Evolutionary conservation across 163 green algal genomes (phyloP), one percentile per base, ranked within the genome.

Genomic region (Scenedesmus sp.): DNA sequence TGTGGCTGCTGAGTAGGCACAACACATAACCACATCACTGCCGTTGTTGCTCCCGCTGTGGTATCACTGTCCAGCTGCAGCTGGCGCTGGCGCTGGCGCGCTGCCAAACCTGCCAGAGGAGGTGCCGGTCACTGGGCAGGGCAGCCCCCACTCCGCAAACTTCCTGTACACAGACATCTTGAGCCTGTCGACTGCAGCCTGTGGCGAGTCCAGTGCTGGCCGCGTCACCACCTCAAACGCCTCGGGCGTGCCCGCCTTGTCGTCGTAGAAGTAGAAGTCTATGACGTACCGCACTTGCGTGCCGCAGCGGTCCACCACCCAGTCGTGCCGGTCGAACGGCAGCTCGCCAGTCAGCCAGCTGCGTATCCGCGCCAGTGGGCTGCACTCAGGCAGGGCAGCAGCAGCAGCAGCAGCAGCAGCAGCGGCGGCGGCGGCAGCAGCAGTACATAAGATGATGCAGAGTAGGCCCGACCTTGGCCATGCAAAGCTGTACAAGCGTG

Each of bases 261-360:
- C 94, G 42, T 99, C 98, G 92, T 99, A 94, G 90, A 98, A 99
- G 93, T 99, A 99, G 92, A 99, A 99, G 92, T 99, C 98, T 80
- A 99, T 99, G 65, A 99, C 95, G 94, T 99, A 99, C n/a, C 98
- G 95, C 43, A 99, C 97, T 89, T 99, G 95, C 81, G 94, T 44
- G 1, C 98, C 98, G 91, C 96, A 98, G 40, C 98, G 94, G 92
- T 99, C 97, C 13, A 99, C 93, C 51, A 96, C 97, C 98, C 98
- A 99, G 92, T 99, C 98, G 91, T 99, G 98, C 15, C 98, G 93
- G 93, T 99, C 98, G 95, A 99, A 99, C 3, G 98, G 98, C n/a
- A 95, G 73, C 16, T 93, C 91, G 12, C 95, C 95, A 0, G 96
- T 96, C 56, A 98, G 87, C 94, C 94, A 95, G 87, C 85, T 90